These are phyloP conservation scores for Theileria annulata DNA, from an alignment of 169 alveolate genomes.

Conservation along the genomic window DNA sequence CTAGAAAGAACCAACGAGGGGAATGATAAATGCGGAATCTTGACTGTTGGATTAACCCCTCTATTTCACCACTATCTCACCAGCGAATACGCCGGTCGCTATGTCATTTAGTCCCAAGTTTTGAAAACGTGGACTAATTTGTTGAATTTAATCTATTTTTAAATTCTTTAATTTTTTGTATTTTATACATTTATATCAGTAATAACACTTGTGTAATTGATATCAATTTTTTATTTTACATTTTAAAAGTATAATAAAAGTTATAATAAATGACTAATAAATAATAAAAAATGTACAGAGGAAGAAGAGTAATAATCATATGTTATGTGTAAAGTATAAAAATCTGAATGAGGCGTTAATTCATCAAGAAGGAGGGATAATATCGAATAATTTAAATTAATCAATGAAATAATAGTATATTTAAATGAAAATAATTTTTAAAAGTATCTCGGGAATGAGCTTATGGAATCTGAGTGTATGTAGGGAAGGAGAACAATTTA, in stretches of 20 bases:
- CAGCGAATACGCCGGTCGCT: not conserved
- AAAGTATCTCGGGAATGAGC: not conserved
- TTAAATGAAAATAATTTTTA: no score
- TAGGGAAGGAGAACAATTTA: not conserved
- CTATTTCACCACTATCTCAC: not conserved
- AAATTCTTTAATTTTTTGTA: not conserved
- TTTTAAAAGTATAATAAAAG: no score
- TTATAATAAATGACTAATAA: no score
- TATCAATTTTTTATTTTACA: no score
- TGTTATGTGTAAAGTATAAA: not conserved
- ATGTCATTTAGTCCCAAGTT: not conserved
- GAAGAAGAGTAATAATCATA: not conserved
- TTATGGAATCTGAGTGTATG: not conserved
- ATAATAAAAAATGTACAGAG: not conserved
- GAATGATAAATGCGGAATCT: slow-evolving; percentile 50
- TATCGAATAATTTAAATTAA: not conserved
- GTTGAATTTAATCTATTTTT: not conserved
- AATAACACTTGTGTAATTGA: not conserved
- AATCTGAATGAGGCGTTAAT: not conserved
- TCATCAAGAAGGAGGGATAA: not conserved
- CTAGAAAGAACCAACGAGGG: slow-evolving; percentile 49
- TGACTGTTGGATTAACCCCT: slow-evolving; percentile 54
- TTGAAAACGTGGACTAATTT: not conserved
- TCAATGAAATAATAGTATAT: not conserved
- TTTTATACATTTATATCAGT: not conserved